Base-by-base conservation (phyloP, 2,329 filamentous ascomycete genomes). In the Escovopsis sp. region DNA sequence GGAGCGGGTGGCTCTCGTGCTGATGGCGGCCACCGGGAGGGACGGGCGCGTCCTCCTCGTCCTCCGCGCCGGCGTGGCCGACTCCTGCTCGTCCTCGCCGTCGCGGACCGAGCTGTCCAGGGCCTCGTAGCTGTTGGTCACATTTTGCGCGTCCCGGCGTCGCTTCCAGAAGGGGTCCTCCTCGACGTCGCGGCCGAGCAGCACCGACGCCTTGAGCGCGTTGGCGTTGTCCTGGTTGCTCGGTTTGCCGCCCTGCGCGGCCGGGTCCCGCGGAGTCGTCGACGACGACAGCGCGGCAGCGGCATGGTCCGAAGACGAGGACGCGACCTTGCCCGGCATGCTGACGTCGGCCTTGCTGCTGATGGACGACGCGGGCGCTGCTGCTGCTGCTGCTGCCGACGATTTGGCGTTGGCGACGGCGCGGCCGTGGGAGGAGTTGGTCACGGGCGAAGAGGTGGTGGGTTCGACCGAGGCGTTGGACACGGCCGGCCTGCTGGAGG, bases 1-100 rank as follows among this genome's bases (percentile, higher is more conserved):
- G 12, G 64, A 68, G 27, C 66, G 62, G 29, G 65, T 69, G 33
- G 62, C 55, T 34, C 66, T 57, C 33, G 52, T 57, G 41, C 50
- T 58, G 40, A 50, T 49, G 31, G 50, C 50, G 33, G 51, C 44
- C 36, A 42, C 55, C n/a, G n/a, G n/a, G 44, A 48, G 41, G 31
- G 56, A 57, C 38, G 56, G 49, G 38, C 57, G 56, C 46, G 55
- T 57, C 47, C 45, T 52, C 33, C 53, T 54, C 32, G 51, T 53
- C 44, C 41, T 51, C 35, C 46, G 47, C 27, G 45, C 44, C 5
- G 57, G 55, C 41, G 56, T 60, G 19, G 45, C 44, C 26, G 44
- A 42, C 31, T 47, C 46, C 36, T 43, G 43, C 32, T 51, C 50
- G 7, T 46, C 46, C 15, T 44, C 41, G 27, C 43, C 45, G 34